Evolutionary conservation across 2,329 filamentous ascomycete genomes (phyloP).

Genomic region (Stemphylium vesicarium): DNA sequence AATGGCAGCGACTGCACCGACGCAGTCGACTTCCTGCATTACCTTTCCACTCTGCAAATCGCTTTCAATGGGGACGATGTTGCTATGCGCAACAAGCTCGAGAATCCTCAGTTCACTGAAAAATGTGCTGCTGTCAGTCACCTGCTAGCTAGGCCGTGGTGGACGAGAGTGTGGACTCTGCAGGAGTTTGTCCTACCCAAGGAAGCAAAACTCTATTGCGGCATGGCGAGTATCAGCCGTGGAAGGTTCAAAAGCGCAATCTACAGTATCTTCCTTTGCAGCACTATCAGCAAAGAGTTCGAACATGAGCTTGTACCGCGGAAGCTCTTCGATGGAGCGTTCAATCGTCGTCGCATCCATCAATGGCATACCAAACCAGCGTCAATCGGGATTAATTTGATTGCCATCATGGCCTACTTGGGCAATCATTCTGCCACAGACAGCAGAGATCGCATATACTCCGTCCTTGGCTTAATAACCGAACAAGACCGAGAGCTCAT

Average conservation of each 20-base stretch:
- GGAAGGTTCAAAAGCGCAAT: no score
- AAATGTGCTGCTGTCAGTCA: conserved; percentile 21
- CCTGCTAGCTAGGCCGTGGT: conserved; percentile 38
- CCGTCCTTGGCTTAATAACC: conserved; percentile 37
- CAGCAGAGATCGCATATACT: conserved; percentile 38
- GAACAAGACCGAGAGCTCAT: conserved; percentile 20
- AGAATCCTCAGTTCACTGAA: conserved; percentile 13
- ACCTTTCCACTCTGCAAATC: no score
- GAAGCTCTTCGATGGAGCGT: no score
- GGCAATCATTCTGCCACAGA: conserved; percentile 39
- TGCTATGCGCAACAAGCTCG: conserved; percentile 25
- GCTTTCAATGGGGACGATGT: conserved; percentile 16
- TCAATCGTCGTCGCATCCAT: no score
- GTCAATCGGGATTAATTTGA: conserved; percentile 3
- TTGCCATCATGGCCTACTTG: conserved; percentile 38
- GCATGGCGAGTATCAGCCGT: no score
- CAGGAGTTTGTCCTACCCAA: conserved; percentile 41
- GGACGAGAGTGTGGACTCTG: conserved; percentile 38
- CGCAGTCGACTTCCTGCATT: no score
- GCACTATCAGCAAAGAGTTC: no score
- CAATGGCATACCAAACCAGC: no score
- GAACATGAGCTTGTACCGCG: no score
- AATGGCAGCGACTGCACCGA: no score
- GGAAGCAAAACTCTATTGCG: conserved; percentile 11
- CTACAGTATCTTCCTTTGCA: no score